Percentiles rank a stretch among this genome's conserved stretches.
Evolutionary conservation across 1,284 basidiomycete species (phyloP).

Genomic region (Apiotrichum brassicae): DNA sequence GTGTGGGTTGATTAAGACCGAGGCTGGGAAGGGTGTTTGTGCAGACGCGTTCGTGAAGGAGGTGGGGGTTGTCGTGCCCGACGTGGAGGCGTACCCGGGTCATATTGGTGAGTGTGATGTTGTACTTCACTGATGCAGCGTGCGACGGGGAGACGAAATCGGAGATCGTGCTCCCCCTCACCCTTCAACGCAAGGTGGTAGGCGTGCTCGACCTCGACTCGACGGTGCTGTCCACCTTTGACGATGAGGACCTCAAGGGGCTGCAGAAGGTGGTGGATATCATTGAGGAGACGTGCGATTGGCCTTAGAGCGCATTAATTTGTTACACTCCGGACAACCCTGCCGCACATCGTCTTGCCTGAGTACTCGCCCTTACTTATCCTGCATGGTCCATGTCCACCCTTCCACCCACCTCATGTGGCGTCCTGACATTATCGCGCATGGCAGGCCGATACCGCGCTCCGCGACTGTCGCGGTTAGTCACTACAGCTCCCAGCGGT

Average conservation of each 20-base stretch:
- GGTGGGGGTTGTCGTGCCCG: constrained; percentile 58
- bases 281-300: constrained; percentile 47
- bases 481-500: not conserved
- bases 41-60: constrained; percentile 62
- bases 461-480: not conserved
- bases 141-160: constrained; percentile 80
- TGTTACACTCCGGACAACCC: too few species aligned
- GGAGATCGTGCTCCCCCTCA: constrained; percentile 74
- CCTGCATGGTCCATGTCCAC: too few species aligned
- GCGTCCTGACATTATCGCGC: too few species aligned
- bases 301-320: constrained; percentile 10
- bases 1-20: constrained; percentile 67
- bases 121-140: constrained; percentile 45
- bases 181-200: constrained; percentile 46
- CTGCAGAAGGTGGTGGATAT: constrained; percentile 63
- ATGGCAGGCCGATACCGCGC: too few species aligned
- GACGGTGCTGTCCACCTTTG: constrained; percentile 62
- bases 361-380: too few species aligned
- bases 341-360: too few species aligned
- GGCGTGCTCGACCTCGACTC: constrained; percentile 84
- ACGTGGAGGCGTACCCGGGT: constrained; percentile 73
- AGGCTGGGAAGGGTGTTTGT: constrained; percentile 67
- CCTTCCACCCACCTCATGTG: too few species aligned
- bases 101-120: constrained; percentile 55
- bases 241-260: constrained; percentile 64